Percentiles rank a stretch among this genome's conserved stretches.
These are phyloP conservation scores for Chimonanthus praecox DNA, from an alignment of 164 flowering plant species.

Conservation along the genomic window DNA sequence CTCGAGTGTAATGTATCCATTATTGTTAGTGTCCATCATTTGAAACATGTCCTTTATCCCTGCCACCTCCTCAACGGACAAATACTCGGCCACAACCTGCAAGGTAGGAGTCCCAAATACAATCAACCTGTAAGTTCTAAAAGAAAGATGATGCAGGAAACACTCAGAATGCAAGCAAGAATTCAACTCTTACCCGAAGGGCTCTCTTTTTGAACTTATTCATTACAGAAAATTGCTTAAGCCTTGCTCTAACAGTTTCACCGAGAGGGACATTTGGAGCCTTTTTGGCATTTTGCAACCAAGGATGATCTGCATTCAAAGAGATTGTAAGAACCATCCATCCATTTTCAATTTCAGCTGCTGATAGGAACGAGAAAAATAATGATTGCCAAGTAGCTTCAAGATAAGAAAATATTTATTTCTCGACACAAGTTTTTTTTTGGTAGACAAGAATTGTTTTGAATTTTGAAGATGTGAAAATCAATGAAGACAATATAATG, in stretches of 20 bases:
- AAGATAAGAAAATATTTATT: background rate
- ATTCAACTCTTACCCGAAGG: constrained; percentile 50
- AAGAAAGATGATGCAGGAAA: background rate
- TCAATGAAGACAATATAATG: too few relatives aligned
- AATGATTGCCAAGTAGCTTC: background rate
- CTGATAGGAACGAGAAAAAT: background rate
- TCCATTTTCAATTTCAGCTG: background rate
- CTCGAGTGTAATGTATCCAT: constrained; percentile 61
- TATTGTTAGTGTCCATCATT: constrained; percentile 61
- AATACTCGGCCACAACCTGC: constrained; percentile 85
- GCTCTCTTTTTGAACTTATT: constrained; percentile 96
- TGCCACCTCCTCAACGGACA: constrained; percentile 88
- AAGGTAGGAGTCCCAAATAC: background rate
- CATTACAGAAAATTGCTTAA: constrained; percentile 88
- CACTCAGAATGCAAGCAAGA: background rate
- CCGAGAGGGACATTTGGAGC: constrained; percentile 90
- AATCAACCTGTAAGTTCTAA: background rate
- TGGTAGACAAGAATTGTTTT: too few relatives aligned
- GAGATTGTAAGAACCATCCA: background rate
- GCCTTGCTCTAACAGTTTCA: constrained; percentile 83
- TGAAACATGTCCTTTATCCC: constrained; percentile 83
- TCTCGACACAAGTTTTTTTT: background rate
- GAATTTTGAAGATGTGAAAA: too few relatives aligned
- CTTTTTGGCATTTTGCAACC: constrained; percentile 80
- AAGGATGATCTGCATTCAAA: constrained; percentile 73